These are phyloP conservation scores for Sporothrix protearum DNA, from an alignment of 2,329 filamentous ascomycete genomes.

Conservation along the genomic window DNA sequence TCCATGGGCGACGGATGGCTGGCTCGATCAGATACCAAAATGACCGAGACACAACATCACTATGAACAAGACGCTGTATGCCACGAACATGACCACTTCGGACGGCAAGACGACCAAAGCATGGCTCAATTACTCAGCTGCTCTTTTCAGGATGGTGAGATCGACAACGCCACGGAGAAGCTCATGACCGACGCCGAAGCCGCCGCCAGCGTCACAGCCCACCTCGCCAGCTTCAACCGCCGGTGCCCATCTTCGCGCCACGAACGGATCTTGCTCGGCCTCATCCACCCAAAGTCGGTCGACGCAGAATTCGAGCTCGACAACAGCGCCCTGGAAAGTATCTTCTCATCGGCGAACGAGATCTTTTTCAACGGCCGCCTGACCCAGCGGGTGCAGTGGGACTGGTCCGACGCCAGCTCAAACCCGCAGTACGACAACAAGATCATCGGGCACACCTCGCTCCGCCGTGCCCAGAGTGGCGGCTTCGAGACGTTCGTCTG, in stretches of 20 bases:
- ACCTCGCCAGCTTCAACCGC: constrained; percentile 45
- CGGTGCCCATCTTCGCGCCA: constrained; percentile 50
- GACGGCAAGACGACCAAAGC: background rate
- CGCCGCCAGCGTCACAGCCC: constrained; percentile 46
- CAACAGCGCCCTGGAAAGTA: constrained; percentile 53
- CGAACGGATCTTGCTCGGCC: constrained; percentile 54
- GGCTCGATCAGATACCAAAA: background rate
- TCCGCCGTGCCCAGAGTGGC: constrained; percentile 46
- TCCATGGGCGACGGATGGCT: background rate
- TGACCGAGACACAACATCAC: background rate
- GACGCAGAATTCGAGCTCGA: constrained; percentile 52
- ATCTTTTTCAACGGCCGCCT: constrained; percentile 59
- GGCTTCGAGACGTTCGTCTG: constrained; percentile 63
- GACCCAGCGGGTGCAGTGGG: constrained; percentile 57
- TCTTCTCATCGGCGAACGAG: constrained; percentile 59
- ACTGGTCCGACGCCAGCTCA: constrained; percentile 53
- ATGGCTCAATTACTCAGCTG: background rate
- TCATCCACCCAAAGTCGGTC: constrained; percentile 51
- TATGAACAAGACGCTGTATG: background rate
- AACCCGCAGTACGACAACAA: constrained; percentile 50
- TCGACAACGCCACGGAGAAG: constrained; percentile 33
- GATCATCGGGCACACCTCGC: constrained; percentile 61
- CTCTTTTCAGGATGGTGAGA: constrained; percentile 31
- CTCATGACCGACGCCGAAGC: constrained; percentile 47
- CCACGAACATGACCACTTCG: background rate